Conservation (phyloP, 2,329 filamentous ascomycete genomes). For the Diplodia scrobiculata region DNA sequence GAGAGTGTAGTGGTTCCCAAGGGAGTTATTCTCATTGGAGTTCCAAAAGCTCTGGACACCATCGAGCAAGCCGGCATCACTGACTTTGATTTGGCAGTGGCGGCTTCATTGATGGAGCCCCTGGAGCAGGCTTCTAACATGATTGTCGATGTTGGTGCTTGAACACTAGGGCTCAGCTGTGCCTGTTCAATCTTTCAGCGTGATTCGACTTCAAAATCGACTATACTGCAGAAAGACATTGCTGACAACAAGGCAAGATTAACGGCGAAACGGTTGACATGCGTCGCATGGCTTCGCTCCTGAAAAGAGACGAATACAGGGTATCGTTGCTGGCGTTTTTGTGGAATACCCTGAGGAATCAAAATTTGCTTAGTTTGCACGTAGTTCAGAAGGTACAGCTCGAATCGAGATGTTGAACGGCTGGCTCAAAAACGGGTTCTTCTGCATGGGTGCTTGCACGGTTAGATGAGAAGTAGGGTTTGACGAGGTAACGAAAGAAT, state of each 20-base stretch:
- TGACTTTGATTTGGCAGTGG: not conserved
- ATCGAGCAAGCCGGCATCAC: conserved; percentile 55
- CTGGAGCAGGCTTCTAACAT: conserved; percentile 4
- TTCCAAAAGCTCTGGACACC: conserved; percentile 60
- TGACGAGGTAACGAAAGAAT: not conserved
- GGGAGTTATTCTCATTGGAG: conserved; percentile 62
- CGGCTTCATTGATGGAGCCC: conserved; percentile 15
- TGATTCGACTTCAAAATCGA: not conserved
- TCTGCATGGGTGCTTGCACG: not conserved
- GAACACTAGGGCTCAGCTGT: not conserved
- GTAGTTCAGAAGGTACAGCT: not conserved
- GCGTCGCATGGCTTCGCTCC: not conserved
- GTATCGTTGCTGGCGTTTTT: not conserved
- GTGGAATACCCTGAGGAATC: not conserved
- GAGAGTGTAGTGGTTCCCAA: conserved; percentile 58
- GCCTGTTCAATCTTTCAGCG: not conserved
- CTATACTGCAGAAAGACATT: not conserved
- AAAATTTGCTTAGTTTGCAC: not conserved
- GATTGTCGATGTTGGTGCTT: conserved; percentile 10
- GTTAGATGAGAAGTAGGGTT: not conserved
- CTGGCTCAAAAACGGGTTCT: not conserved
- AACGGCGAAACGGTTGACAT: not conserved
- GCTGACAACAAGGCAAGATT: not conserved
- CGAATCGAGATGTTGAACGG: not conserved
- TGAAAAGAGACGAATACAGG: not conserved